A percentile compares a stretch with the other conserved stretches of the same genome.
Conservation (phyloP, 1,284 basidiomycete species). For the Porogramme epimiltina region DNA sequence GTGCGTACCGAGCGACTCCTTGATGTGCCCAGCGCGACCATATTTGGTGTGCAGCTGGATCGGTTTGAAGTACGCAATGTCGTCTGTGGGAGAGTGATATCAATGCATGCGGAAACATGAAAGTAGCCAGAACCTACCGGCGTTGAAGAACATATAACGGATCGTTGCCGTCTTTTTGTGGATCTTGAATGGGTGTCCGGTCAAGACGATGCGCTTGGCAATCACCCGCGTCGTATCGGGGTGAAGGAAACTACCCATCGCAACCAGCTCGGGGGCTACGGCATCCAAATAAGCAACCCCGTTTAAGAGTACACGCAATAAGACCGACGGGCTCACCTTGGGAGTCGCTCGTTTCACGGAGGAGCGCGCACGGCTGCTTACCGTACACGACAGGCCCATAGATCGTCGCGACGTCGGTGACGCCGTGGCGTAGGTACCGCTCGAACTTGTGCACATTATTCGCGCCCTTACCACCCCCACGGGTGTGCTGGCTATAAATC, state of each 20-base stretch:
- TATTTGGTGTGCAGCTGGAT: conserved; percentile 93
- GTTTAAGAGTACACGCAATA: neutral
- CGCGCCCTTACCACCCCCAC: conserved; percentile 85
- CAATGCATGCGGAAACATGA: neutral
- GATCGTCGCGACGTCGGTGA: conserved; percentile 81
- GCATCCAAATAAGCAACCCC: neutral
- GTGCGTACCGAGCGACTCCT: conserved; percentile 94
- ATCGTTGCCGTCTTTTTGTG: conserved; percentile 98
- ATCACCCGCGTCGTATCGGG: conserved; percentile 92
- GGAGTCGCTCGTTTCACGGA: conserved; percentile 65
- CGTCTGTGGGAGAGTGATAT: conserved; percentile 53
- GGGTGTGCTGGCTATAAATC: conserved; percentile 90
- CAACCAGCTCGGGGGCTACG: conserved; percentile 83
- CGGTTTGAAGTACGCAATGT: conserved; percentile 92
- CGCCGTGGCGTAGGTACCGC: conserved; percentile 85
- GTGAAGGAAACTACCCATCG: conserved; percentile 86
- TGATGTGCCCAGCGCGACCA: conserved; percentile 90
- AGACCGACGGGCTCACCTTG: conserved; percentile 55
- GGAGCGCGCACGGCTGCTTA: conserved; percentile 75
- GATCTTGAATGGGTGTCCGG: conserved; percentile 96
- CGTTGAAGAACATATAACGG: conserved; percentile 98
- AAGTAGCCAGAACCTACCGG: conserved; percentile 48
- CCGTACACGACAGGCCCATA: conserved; percentile 93
- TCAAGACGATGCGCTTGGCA: conserved; percentile 91
- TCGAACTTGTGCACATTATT: conserved; percentile 99